These are phyloP conservation scores for Hortaea sp. DNA, from an alignment of 2,329 filamentous ascomycete species.

Conservation along the genomic window DNA sequence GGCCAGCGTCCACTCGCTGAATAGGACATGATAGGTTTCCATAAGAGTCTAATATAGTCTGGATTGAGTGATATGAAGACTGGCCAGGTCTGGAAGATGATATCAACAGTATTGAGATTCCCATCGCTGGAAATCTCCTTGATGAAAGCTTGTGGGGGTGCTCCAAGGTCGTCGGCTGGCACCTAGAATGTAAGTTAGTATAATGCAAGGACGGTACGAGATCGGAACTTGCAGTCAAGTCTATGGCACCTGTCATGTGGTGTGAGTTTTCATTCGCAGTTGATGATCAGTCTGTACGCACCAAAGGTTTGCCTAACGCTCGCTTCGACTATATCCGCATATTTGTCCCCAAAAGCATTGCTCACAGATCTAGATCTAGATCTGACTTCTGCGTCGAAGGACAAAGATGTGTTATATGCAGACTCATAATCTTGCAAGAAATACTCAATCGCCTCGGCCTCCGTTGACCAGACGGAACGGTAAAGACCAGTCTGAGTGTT, in stretches of 20 bases:
- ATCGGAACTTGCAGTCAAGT: slow-evolving; percentile 12
- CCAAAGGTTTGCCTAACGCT: slow-evolving; percentile 18
- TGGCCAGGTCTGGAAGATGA: slow-evolving; percentile 23
- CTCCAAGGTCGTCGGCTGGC: slow-evolving; percentile 9
- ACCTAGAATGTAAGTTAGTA: slow-evolving; percentile 7
- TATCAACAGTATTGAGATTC: slow-evolving; percentile 24
- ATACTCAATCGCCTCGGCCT: slow-evolving; percentile 11
- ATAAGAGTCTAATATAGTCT: slow-evolving; percentile 11
- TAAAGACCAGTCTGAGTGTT: slow-evolving; percentile 17
- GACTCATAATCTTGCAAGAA: slow-evolving; percentile 13
- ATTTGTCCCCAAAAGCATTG: slow-evolving; percentile 13
- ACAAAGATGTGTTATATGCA: slow-evolving; percentile 7
- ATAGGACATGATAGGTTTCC: slow-evolving; percentile 14
- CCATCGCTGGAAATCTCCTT: slow-evolving; percentile 45
- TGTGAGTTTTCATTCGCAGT: no score
- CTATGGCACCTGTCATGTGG: slow-evolving; percentile 8
- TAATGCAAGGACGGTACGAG: background rate
- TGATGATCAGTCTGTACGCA: background rate
- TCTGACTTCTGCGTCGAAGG: slow-evolving; percentile 13
- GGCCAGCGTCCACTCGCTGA: slow-evolving; percentile 7
- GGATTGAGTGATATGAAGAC: slow-evolving; percentile 21
- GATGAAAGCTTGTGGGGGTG: slow-evolving; percentile 33
- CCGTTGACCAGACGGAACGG: slow-evolving; percentile 13
- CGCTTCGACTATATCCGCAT: slow-evolving; percentile 20
- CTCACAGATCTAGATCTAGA: slow-evolving; percentile 14